Evolutionary conservation across 176 grass and related monocot species (phyloP), one percentile per base, ranked within the genome.

Genomic region (Triticum timopheevii): DNA sequence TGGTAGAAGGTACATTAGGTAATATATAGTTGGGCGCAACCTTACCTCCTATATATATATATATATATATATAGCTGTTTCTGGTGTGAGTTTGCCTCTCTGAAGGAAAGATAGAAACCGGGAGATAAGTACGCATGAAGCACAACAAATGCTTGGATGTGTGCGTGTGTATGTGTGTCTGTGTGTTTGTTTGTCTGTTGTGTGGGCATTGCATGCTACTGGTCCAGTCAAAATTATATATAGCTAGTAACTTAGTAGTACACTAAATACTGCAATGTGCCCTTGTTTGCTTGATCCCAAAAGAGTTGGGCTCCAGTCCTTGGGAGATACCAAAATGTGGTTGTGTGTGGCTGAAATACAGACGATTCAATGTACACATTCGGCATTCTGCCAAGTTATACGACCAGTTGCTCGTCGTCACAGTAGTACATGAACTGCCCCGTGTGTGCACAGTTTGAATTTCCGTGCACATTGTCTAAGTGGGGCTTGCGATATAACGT

Each of bases 1-100:
- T 80, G 95, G 95, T 56, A 90, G 95, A 89, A 93, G 95, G 91
- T 93, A 87, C 84, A 87, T 84, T 24, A 88, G 86, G 65, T 91
- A 73, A 95, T 82, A 83, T 79, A 83, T 47, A 63, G 50, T 63
- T 64, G n/a, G 58, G 61, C 28, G 4, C n/a, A 24, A 77, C 15
- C 11, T 28, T 28, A 27, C 54, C 68, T 61, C 34, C 33, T 42
- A 58, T 70, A 76, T 42, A 56, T 69, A 76, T 31, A 13, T 54
- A 77, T 52, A 52, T 25, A 71, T 61, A 24, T 61, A 30, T 30
- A 30, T 30, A 30, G 36, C 13, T 12, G 69, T 73, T 72, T 23
- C 8, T 11, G 7, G 68, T 68, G 70, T 77, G 61, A 78, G 65
- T 15, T 79, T 73, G 34, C 34, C 40, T 34, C 42, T 90, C 45